Conservation (phyloP, 257 asterid species). For the Solanum paucissectum region DNA sequence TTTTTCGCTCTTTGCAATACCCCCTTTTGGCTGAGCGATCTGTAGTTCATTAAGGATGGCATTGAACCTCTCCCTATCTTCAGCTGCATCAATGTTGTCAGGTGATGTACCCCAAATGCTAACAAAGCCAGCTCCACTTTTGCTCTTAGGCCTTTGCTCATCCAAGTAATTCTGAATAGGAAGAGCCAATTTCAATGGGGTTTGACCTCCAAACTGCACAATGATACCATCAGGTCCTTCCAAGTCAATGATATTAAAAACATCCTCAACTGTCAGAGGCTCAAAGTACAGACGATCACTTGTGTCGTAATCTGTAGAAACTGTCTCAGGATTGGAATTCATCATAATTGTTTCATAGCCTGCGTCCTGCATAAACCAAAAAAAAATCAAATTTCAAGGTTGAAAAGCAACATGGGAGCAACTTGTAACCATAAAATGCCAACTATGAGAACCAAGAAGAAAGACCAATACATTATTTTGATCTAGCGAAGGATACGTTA, state of each 20-base stretch:
- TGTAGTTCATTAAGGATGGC: constrained; percentile 66
- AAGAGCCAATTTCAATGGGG: constrained; percentile 79
- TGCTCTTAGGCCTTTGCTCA: constrained; percentile 44
- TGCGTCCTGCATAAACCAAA: constrained; percentile 49
- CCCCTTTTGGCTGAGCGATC: constrained; percentile 96
- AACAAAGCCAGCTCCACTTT: constrained; percentile 61
- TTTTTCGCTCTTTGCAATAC: constrained; percentile 81
- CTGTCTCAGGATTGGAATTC: constrained; percentile 98
- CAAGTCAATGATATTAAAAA: constrained; percentile 76
- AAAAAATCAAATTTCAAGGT: neutral
- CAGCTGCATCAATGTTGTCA: constrained; percentile 95
- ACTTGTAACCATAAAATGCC: neutral
- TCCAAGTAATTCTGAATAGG: constrained; percentile 74
- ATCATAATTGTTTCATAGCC: constrained; percentile 96
- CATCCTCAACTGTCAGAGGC: constrained; percentile 94
- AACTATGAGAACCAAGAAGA: neutral
- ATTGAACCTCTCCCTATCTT: constrained; percentile 87
- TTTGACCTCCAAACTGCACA: constrained; percentile 98
- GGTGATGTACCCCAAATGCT: constrained; percentile 97
- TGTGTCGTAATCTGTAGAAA: constrained; percentile 93
- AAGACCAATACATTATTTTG: neutral
- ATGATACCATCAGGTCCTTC: constrained; percentile 96
- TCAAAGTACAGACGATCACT: constrained; percentile 97
- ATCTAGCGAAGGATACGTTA: neutral
- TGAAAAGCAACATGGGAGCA: neutral